Percentiles rank a stretch among this genome's conserved stretches.
These are phyloP conservation scores for Fusarium sp. DNA, from an alignment of 2,329 filamentous ascomycete species.

Conservation along the genomic window DNA sequence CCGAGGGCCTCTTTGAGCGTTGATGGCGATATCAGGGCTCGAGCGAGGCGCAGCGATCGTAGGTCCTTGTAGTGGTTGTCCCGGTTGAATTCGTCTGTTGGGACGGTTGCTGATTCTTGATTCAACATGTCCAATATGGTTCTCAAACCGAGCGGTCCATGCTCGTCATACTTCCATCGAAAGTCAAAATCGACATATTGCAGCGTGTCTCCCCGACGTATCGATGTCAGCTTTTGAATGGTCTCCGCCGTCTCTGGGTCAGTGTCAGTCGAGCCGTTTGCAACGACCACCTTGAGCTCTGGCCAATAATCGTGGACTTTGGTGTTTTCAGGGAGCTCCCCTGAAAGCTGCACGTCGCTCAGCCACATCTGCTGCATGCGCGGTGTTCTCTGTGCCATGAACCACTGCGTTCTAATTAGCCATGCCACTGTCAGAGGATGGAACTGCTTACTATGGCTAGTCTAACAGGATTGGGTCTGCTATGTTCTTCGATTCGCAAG, in stretches of 20 bases:
- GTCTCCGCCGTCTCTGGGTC: conserved; percentile 43
- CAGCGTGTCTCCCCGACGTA: conserved; percentile 47
- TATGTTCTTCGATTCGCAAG: conserved; percentile 49
- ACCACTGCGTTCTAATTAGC: conserved; percentile 44
- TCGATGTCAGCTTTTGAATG: conserved; percentile 47
- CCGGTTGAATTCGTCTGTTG: conserved; percentile 21
- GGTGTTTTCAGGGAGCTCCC: conserved; percentile 12
- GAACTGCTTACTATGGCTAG: conserved; percentile 41
- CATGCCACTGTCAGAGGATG: conserved; percentile 1
- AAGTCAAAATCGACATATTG: conserved; percentile 53
- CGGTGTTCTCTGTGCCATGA: conserved; percentile 47
- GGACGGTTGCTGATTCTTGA: conserved; percentile 27
- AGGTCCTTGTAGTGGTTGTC: conserved; percentile 47
- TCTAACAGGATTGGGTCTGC: conserved; percentile 30
- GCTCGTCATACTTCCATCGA: conserved; percentile 44
- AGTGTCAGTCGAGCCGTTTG: conserved; percentile 41
- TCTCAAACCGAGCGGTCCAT: conserved; percentile 41
- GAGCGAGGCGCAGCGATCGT: conserved; percentile 49
- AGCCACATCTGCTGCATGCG: conserved; percentile 53
- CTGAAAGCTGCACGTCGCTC: conserved; percentile 45
- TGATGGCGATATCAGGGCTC: conserved; percentile 45
- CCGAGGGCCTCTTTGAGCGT: conserved; percentile 46
- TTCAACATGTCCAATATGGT: conserved; percentile 33
- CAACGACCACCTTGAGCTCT: conserved; percentile 50
- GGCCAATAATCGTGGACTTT: conserved; percentile 48